phyloP scores from a whole-genome alignment of 2,329 filamentous ascomycete genomes.

The Fusarium papillatum region DNA sequence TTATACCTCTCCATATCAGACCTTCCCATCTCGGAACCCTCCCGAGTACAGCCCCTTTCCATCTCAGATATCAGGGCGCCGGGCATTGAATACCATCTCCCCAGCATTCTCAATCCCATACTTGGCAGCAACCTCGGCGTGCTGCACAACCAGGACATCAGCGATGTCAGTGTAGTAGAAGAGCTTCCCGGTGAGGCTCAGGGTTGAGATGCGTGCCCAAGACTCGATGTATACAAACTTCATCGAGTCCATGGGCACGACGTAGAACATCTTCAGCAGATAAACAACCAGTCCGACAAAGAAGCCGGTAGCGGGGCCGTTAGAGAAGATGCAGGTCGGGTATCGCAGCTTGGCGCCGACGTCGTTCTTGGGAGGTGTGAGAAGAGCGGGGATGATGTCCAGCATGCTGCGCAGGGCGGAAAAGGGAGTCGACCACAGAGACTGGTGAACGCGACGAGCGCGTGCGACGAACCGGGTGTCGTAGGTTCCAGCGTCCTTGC shows the following conservation, averaged over 20 bases:
- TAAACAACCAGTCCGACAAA: constrained; percentile 72
- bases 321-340: constrained; percentile 85
- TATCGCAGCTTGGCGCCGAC: constrained; percentile 52
- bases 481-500: constrained; percentile 62
- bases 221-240: constrained; percentile 91
- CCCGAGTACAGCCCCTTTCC: not conserved
- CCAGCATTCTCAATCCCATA: constrained; percentile 55
- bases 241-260: constrained; percentile 68
- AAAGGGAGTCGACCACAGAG: constrained; percentile 79
- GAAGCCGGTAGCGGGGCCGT: constrained; percentile 91
- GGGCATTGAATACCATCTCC: constrained; percentile 56
- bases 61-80: constrained; percentile 42
- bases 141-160: constrained; percentile 88
- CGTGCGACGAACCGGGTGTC: constrained; percentile 79
- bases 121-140: constrained; percentile 71
- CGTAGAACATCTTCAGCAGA: constrained; percentile 59
- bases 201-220: constrained; percentile 85
- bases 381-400: constrained; percentile 71
- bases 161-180: constrained; percentile 75
- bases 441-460: constrained; percentile 86
- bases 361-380: constrained; percentile 45
- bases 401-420: constrained; percentile 76
- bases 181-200: constrained; percentile 89
- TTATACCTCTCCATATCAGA: constrained; percentile 25
- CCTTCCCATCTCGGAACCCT: not conserved